Evolutionary conservation across 2,329 filamentous ascomycete species (phyloP).

Genomic region (Ascosphaera pollenicola): DNA sequence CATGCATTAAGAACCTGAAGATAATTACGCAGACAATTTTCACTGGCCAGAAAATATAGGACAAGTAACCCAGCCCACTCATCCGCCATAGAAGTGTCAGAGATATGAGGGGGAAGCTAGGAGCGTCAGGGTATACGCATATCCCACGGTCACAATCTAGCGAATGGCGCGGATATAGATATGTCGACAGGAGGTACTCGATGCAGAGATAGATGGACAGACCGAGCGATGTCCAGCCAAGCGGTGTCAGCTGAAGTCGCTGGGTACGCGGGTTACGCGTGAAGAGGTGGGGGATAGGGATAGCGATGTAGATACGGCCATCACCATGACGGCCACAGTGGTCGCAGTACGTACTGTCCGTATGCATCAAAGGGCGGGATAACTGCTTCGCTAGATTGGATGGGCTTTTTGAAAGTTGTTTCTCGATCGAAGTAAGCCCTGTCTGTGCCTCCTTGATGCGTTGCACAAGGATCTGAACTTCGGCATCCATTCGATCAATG

Average conservation of each 20-base stretch:
- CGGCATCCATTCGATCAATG: slow-evolving; percentile 17
- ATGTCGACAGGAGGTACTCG: slow-evolving; percentile 26
- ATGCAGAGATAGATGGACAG: slow-evolving; percentile 26
- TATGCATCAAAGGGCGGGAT: slow-evolving; percentile 4
- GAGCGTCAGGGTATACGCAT: slow-evolving; percentile 28
- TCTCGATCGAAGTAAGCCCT: slow-evolving; percentile 18
- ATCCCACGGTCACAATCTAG: slow-evolving; percentile 25
- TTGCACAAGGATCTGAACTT: slow-evolving; percentile 17
- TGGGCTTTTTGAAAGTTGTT: slow-evolving; percentile 13
- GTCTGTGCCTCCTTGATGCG: slow-evolving; percentile 20
- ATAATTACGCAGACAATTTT: slow-evolving; percentile 12
- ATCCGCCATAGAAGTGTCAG: slow-evolving; percentile 30
- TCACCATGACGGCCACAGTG: slow-evolving; percentile 9
- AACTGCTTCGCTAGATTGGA: slow-evolving; percentile 4
- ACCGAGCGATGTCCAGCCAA: slow-evolving; percentile 19
- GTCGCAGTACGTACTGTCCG: slow-evolving; percentile 7
- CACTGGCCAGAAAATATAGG: slow-evolving; percentile 5
- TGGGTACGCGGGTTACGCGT: slow-evolving; percentile 10
- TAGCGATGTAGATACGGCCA: slow-evolving; percentile 11
- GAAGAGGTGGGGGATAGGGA: slow-evolving; percentile 18
- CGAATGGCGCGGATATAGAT: slow-evolving; percentile 28
- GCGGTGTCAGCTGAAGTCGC: slow-evolving; percentile 14
- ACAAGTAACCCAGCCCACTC: neutral
- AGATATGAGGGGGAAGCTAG: slow-evolving; percentile 31
- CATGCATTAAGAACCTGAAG: slow-evolving; percentile 12